Evolutionary conservation across 2,329 filamentous ascomycete genomes (phyloP).

Genomic region (Colletotrichum aenigma): DNA sequence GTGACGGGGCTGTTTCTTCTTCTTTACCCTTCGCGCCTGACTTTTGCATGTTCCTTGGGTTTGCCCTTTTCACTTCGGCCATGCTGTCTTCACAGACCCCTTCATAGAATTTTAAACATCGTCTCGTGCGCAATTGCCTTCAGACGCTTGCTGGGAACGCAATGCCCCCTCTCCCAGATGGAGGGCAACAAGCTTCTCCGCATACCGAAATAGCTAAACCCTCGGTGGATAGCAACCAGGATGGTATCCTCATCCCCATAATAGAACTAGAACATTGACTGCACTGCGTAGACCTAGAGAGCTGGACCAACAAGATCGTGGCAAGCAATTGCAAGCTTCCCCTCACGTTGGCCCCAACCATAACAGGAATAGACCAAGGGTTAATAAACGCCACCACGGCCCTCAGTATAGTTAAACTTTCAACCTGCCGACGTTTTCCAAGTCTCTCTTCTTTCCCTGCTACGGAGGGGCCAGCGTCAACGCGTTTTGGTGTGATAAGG

Average conservation of each 20-base stretch:
- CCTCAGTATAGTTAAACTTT: neutral
- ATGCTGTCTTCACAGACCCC: neutral
- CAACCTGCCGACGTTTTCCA: neutral
- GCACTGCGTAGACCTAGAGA: neutral
- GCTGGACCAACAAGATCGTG: neutral
- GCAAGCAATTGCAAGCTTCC: neutral
- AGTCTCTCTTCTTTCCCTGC: neutral
- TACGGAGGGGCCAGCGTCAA: neutral
- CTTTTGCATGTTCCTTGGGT: neutral
- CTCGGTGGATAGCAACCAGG: neutral
- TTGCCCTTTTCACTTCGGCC: neutral
- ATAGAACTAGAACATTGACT: neutral
- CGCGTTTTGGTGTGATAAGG: neutral
- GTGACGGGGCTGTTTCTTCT: neutral
- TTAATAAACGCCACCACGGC: conserved; percentile 8
- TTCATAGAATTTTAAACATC: neutral
- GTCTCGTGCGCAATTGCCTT: neutral
- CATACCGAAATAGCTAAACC: neutral
- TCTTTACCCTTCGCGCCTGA: neutral
- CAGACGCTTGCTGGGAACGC: neutral
- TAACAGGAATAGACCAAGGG: neutral
- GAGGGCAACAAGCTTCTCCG: neutral
- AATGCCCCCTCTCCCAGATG: neutral
- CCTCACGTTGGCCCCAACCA: neutral
- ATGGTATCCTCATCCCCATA: neutral